phyloP scores from a whole-genome alignment of 1,284 basidiomycete genomes.

The Phenoliferia sp. region DNA sequence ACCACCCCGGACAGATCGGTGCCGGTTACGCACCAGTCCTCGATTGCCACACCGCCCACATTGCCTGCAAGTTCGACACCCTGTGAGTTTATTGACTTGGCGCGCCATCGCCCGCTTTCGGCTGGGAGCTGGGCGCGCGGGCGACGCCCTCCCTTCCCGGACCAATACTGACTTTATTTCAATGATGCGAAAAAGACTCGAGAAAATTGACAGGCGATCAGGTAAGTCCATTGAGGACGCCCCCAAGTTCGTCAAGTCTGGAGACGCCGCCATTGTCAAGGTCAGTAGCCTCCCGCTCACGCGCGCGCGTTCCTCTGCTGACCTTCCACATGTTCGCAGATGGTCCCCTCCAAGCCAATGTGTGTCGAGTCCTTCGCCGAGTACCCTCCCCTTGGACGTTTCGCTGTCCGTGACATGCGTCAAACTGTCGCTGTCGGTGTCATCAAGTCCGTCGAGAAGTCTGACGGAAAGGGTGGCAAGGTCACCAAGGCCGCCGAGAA shows the following conservation, averaged over 20 bases:
- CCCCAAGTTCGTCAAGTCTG: slow-evolving; percentile 97
- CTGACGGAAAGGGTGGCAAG: slow-evolving; percentile 81
- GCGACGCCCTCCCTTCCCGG: slow-evolving; percentile 60
- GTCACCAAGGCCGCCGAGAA: slow-evolving; percentile 92
- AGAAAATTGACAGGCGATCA: slow-evolving; percentile 99
- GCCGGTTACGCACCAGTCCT: slow-evolving; percentile 96
- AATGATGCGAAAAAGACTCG: slow-evolving; percentile 42
- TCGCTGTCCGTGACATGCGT: slow-evolving; percentile 57
- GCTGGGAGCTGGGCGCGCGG: slow-evolving; percentile 99
- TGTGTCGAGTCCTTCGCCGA: slow-evolving; percentile 46
- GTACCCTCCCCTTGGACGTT: slow-evolving; percentile 99
- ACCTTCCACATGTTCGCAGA: no score
- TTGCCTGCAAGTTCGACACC: slow-evolving; percentile 97
- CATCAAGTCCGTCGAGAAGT: slow-evolving; percentile 79
- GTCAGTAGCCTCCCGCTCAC: no score
- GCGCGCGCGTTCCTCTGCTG: neutral
- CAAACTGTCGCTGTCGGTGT: slow-evolving; percentile 94
- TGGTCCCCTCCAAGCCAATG: slow-evolving; percentile 91
- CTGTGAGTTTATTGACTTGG: slow-evolving; percentile 45
- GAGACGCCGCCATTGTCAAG: slow-evolving; percentile 89
- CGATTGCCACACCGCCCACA: slow-evolving; percentile 96
- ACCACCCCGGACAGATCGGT: slow-evolving; percentile 99
- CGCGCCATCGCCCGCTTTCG: slow-evolving; percentile 72
- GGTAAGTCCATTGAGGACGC: slow-evolving; percentile 82
- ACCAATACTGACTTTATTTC: neutral